phyloP scores from a whole-genome alignment of 371 early-diverging fungal genomes.

The Caulochytrium protostelioides region DNA sequence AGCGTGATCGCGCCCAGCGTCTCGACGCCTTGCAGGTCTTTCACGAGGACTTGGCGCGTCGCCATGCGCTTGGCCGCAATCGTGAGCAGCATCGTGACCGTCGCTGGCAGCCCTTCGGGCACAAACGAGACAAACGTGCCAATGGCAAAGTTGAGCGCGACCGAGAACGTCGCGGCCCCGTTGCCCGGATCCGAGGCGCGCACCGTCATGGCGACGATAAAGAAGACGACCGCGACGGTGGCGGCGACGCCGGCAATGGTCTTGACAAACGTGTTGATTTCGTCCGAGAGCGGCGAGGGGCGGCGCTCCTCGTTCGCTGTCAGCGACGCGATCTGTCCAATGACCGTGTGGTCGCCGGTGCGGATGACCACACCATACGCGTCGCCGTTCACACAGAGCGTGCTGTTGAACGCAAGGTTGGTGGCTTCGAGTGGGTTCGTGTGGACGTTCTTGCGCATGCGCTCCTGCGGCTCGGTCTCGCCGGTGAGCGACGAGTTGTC shows the following conservation, averaged over 20 bases:
- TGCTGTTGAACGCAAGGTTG: constrained; percentile 73
- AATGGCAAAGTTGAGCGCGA: constrained; percentile 66
- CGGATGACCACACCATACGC: constrained; percentile 77
- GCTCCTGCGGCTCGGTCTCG: constrained; percentile 78
- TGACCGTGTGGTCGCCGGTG: constrained; percentile 72
- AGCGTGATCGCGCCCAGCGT: constrained; percentile 85
- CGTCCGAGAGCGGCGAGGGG: constrained; percentile 44
- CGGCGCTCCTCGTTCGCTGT: constrained; percentile 49
- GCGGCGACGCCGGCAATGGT: constrained; percentile 64
- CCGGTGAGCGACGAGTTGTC: constrained; percentile 94
- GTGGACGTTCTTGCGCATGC: constrained; percentile 21
- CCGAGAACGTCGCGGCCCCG: neutral
- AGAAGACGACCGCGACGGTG: constrained; percentile 53
- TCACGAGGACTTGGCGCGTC: constrained; percentile 63
- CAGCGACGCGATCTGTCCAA: constrained; percentile 84
- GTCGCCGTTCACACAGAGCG: constrained; percentile 63
- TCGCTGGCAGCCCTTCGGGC: constrained; percentile 73
- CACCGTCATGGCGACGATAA: constrained; percentile 35
- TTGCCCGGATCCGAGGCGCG: neutral
- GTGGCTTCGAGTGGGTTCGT: constrained; percentile 69
- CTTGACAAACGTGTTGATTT: constrained; percentile 63
- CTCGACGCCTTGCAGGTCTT: constrained; percentile 83
- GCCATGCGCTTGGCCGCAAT: constrained; percentile 90
- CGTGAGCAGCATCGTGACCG: constrained; percentile 69
- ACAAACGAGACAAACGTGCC: constrained; percentile 44